Percentiles rank a stretch among this genome's conserved stretches.
These are phyloP conservation scores for Botryotinia convoluta DNA, from an alignment of 2,329 filamentous ascomycete genomes.

Conservation along the genomic window DNA sequence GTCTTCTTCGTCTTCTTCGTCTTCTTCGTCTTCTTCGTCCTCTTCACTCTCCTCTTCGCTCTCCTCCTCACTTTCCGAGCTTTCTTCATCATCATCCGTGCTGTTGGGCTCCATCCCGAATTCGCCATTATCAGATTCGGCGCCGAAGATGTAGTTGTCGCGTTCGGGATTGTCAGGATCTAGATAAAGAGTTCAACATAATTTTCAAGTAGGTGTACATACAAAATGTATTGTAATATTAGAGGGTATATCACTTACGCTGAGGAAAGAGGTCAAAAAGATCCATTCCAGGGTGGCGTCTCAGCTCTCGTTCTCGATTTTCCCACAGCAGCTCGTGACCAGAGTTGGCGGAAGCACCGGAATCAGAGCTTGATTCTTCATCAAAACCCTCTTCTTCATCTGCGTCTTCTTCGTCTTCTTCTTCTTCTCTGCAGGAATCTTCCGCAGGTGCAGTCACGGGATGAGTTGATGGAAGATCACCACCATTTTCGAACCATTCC, in stretches of 20 bases:
- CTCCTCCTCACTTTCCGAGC: background rate
- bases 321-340: background rate
- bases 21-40: background rate
- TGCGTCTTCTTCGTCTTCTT: background rate
- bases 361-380: background rate
- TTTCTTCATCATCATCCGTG: background rate
- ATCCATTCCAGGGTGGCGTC: background rate
- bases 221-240: background rate
- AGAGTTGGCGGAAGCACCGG: background rate
- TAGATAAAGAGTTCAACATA: background rate
- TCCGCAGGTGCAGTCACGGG: background rate
- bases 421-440: background rate
- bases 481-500: constrained; percentile 27
- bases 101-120: background rate
- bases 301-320: background rate
- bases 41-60: background rate
- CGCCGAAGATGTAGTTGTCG: background rate
- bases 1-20: background rate
- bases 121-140: background rate
- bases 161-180: background rate
- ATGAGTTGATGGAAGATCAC: constrained; percentile 2
- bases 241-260: background rate
- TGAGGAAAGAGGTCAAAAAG: background rate
- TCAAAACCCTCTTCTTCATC: background rate
- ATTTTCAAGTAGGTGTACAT: background rate